phyloP scores from a whole-genome alignment of 2,329 filamentous ascomycete species.

The Aspergillus pseudoterreus region DNA sequence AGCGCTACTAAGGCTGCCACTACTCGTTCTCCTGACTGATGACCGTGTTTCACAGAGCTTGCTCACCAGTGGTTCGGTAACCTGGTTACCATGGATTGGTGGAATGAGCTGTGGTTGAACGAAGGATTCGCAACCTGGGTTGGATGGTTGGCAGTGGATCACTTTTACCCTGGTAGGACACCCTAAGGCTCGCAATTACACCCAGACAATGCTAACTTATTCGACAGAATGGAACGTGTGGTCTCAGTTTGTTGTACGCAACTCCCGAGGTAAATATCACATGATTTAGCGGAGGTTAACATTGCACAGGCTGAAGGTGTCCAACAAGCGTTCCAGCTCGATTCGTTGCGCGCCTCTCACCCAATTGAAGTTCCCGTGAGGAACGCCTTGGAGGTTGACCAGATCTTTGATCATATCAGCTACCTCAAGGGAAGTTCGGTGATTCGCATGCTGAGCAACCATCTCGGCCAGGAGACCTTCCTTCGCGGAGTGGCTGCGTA shows the following conservation, averaged over 20 bases:
- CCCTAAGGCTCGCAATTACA: neutral
- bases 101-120: slow-evolving; percentile 89
- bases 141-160: slow-evolving; percentile 86
- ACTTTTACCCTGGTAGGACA: slow-evolving; percentile 70
- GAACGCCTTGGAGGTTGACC: slow-evolving; percentile 92
- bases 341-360: slow-evolving; percentile 86
- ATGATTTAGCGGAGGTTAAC: slow-evolving; percentile 35
- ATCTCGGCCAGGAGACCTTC: slow-evolving; percentile 85
- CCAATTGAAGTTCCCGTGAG: slow-evolving; percentile 93
- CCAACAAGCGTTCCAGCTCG: slow-evolving; percentile 85
- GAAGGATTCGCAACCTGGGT: slow-evolving; percentile 99
- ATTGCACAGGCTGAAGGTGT: slow-evolving; percentile 72
- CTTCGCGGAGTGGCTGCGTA: slow-evolving; percentile 86
- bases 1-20: neutral
- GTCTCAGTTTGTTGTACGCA: slow-evolving; percentile 84
- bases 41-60: slow-evolving; percentile 55
- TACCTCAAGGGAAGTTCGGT: slow-evolving; percentile 96
- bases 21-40: slow-evolving; percentile 4
- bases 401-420: slow-evolving; percentile 96
- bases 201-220: slow-evolving; percentile 13
- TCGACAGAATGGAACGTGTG: slow-evolving; percentile 85
- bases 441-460: slow-evolving; percentile 90
- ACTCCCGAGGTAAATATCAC: slow-evolving; percentile 50
- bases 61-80: slow-evolving; percentile 97
- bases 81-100: slow-evolving; percentile 95